Evolutionary conservation across 2,329 filamentous ascomycete species (phyloP).

Genomic region (Ophiostoma pallidulum): DNA sequence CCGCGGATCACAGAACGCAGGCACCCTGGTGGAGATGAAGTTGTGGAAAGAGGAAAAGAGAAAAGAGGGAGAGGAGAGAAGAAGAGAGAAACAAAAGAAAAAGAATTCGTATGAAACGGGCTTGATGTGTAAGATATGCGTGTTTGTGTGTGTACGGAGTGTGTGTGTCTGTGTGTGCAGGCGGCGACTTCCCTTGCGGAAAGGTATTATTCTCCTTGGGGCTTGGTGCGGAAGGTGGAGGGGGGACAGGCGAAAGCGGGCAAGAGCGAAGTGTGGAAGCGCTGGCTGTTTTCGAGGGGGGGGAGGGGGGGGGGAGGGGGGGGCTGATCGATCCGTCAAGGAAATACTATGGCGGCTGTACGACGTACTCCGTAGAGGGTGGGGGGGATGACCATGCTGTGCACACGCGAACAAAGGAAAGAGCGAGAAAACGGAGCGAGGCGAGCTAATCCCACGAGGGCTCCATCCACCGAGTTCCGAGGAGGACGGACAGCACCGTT

Average conservation of each 20-base stretch:
- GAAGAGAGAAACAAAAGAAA: background rate
- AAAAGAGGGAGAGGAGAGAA: background rate
- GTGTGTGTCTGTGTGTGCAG: background rate
- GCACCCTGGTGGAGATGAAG: background rate
- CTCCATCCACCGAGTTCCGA: no score
- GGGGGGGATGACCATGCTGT: constrained; percentile 4
- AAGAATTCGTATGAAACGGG: constrained; percentile 8
- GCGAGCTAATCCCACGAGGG: no score
- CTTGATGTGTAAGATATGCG: constrained; percentile 10
- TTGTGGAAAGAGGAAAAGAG: background rate
- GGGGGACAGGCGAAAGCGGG: background rate
- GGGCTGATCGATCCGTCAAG: constrained; percentile 6
- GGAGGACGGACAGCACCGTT: no score
- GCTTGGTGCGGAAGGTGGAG: constrained; percentile 1
- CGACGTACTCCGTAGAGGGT: background rate
- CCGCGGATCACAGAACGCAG: constrained; percentile 3
- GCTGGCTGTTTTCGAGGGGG: background rate
- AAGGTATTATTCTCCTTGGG: constrained; percentile 8
- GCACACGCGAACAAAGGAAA: background rate
- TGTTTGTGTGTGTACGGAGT: background rate
- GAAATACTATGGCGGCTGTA: no score
- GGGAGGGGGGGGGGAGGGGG: background rate
- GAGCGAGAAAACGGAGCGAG: background rate
- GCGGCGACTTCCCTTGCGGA: background rate
- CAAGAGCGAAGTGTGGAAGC: background rate